Evolutionary conservation across 2,329 filamentous ascomycete genomes (phyloP), one percentile per base, ranked within the genome.

Genomic region (Blumeria hordei): DNA sequence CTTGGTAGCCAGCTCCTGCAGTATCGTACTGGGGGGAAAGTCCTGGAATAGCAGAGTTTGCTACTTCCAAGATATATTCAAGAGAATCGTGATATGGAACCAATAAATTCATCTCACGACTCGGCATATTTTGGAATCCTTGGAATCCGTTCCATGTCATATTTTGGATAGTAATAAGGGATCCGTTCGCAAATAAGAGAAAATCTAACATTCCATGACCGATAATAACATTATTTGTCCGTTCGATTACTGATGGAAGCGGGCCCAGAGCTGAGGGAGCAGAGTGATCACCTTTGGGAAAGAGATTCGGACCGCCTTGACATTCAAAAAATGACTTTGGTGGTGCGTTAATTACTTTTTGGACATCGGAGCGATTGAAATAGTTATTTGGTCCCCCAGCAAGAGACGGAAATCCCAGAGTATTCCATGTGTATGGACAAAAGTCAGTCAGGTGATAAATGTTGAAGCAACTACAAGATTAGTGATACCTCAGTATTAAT

Each of bases 131-230:
- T 53, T 75, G 72, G 68, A 85, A 84, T 0, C 81, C 81, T 59
- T 81, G 79, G 0, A 67, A 63, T 3, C 80, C 81, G 54, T 75
- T 73, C 76, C 77, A 85, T 0, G 80, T 84, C 78, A 84, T 81
- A 65, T 85, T 85, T 63, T 85, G 80, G 54, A 84, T 77, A 1
- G 74, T 74, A 47, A 81, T 66, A 3, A 83, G 69, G 0, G 77
- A 77, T 8, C 81, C 81, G 58, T 84, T 81, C 58, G 71, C 67
- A 45, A 80, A 69, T 7, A 85, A 69, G 54, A 83, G 69, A 63
- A 72, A 80, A 64, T 85, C 79, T 14, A 79, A 70, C 56, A 73
- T 67, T 6, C 77, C 80, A 61, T 83, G 77, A 0, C 70, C 75
- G 58, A 83, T 76, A 56, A 83, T 68, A 0, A 75, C 76, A 52